phyloP scores from a whole-genome alignment of 163 green algal species.

The Prototheca stagnorum region DNA sequence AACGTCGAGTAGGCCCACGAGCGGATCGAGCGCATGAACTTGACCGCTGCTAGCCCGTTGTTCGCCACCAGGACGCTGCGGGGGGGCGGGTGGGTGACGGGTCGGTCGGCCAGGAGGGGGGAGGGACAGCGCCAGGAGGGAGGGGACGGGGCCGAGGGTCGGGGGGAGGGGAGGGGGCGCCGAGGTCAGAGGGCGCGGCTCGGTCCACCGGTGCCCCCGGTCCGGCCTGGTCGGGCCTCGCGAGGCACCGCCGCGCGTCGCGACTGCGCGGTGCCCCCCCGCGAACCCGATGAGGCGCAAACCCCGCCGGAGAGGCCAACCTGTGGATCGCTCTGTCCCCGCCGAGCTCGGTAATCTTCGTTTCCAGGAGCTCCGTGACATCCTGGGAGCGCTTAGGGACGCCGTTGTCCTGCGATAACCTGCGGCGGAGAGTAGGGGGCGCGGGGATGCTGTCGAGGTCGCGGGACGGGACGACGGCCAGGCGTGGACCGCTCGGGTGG shows the following conservation, averaged over 20 bases:
- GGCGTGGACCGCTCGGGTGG: no score
- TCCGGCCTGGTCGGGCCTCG: no score
- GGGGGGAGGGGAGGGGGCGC: background rate
- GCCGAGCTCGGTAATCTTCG: constrained; percentile 11
- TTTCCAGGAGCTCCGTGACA: constrained; percentile 9
- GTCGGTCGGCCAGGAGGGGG: background rate
- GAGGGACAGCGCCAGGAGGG: background rate
- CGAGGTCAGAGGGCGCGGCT: no score
- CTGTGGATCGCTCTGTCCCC: constrained; percentile 61
- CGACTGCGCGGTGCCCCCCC: no score
- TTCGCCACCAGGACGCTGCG: constrained; percentile 90
- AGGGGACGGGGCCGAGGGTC: background rate
- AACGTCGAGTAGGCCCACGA: constrained; percentile 66
- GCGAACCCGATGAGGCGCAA: no score
- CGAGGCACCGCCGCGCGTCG: no score
- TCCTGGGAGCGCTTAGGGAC: constrained; percentile 18
- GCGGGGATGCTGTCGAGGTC: no score
- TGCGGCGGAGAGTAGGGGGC: no score
- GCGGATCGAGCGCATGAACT: constrained; percentile 86
- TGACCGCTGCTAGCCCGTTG: constrained; percentile 94
- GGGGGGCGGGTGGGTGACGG: background rate
- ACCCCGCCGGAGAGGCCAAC: no score
- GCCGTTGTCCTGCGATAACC: no score
- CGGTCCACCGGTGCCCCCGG: background rate
- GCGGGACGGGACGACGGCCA: no score